These are phyloP conservation scores for Amanita brunnescens DNA, from an alignment of 768 basidiomycete species.

Conservation along the genomic window DNA sequence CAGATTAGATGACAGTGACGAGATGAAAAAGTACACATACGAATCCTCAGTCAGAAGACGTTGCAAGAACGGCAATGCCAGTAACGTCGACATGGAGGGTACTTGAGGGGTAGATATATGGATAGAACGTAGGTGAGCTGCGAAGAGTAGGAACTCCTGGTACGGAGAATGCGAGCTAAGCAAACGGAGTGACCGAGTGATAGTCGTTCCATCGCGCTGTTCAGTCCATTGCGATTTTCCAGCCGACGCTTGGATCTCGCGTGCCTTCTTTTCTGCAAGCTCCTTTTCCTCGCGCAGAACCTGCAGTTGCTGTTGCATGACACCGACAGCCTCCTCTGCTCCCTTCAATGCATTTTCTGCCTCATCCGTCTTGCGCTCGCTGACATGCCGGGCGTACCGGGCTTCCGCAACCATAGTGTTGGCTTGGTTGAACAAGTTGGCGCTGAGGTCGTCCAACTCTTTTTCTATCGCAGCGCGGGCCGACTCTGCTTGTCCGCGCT, in stretches of 20 bases:
- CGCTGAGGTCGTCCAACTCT: slow-evolving; percentile 92
- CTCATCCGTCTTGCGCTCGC: slow-evolving; percentile 68
- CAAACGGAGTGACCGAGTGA: slow-evolving; percentile 33
- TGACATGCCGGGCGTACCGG: slow-evolving; percentile 50
- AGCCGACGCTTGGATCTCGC: slow-evolving; percentile 41
- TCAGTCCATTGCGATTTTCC: slow-evolving; percentile 67
- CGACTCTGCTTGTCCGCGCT: slow-evolving; percentile 83
- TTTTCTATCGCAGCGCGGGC: slow-evolving; percentile 81
- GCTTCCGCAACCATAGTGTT: slow-evolving; percentile 99
- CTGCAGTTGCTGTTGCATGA: slow-evolving; percentile 85
- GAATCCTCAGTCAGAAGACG: slow-evolving; percentile 76
- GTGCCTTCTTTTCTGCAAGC: slow-evolving; percentile 41
- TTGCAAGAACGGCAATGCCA: slow-evolving; percentile 70
- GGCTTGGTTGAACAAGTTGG: slow-evolving; percentile 82
- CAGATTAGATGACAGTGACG: slow-evolving; percentile 10
- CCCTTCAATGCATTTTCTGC: slow-evolving; percentile 70
- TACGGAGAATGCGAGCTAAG: slow-evolving; percentile 69
- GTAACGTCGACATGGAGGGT: slow-evolving; percentile 65
- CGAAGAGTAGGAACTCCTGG: slow-evolving; percentile 70
- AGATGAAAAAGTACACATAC: slow-evolving; percentile 37
- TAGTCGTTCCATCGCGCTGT: slow-evolving; percentile 22
- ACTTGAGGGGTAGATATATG: slow-evolving; percentile 52
- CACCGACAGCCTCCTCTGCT: slow-evolving; percentile 80
- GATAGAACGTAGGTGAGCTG: slow-evolving; percentile 66
- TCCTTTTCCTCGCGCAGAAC: slow-evolving; percentile 60